A percentile compares a stretch with the other conserved stretches of the same genome.
Conservation (phyloP, 2,329 filamentous ascomycete species). For the Zymoseptoria pseudotritici region DNA sequence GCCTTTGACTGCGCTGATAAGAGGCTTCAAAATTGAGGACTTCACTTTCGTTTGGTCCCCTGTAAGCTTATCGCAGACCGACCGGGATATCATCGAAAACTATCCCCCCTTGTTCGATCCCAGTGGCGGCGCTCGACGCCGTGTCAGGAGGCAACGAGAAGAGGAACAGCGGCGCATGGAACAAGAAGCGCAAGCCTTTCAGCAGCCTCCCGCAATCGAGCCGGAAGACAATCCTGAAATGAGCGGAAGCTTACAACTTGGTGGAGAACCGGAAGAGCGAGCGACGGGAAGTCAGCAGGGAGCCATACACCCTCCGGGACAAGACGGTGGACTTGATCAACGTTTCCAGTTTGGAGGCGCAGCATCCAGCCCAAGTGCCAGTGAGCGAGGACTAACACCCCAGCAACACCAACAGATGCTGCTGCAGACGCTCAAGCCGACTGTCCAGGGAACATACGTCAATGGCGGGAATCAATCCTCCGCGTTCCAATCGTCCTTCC, state of each 20-base stretch:
- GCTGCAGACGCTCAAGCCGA: constrained; percentile 51
- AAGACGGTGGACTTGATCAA: constrained; percentile 25
- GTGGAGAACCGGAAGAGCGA: constrained; percentile 83
- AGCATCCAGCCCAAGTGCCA: constrained; percentile 45
- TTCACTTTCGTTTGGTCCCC: constrained; percentile 50
- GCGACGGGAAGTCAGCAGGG: constrained; percentile 49
- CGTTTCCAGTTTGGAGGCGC: constrained; percentile 25
- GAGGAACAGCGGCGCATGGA: constrained; percentile 48
- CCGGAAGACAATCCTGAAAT: constrained; percentile 67
- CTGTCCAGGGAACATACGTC: constrained; percentile 36
- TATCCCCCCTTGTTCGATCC: constrained; percentile 77
- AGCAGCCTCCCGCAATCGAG: constrained; percentile 40
- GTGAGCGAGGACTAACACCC: constrained; percentile 67
- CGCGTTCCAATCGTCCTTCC: constrained; percentile 34
- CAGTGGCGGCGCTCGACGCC: constrained; percentile 72
- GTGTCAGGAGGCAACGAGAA: constrained; percentile 61
- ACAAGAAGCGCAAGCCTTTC: constrained; percentile 47
- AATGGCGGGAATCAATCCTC: constrained; percentile 40
- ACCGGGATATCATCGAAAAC: constrained; percentile 45
- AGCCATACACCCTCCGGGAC: constrained; percentile 61
- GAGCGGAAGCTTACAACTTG: constrained; percentile 78
- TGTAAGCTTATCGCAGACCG: constrained; percentile 39
- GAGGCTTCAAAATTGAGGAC: constrained; percentile 34
- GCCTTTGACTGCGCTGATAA: constrained; percentile 33
- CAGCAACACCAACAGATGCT: constrained; percentile 66